phyloP scores from a whole-genome alignment of 345 rosid genomes.

The Gossypium arboreum region DNA sequence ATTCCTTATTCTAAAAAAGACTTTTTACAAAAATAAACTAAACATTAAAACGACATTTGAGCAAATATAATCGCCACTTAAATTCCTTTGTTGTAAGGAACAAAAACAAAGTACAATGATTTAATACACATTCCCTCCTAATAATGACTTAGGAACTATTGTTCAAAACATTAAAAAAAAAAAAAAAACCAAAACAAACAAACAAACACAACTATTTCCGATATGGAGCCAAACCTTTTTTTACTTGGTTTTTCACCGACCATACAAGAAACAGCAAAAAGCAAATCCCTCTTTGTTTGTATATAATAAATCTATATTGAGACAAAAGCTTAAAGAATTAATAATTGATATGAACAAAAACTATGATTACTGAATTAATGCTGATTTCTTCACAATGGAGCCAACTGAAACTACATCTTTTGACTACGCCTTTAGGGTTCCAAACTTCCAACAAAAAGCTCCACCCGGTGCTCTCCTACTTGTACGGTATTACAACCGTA shows the following conservation, averaged over 20 bases:
- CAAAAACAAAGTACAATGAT: too few species aligned
- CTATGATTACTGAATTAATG: not conserved
- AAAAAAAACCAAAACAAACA: too few species aligned
- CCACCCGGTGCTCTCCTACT: not conserved
- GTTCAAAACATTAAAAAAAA: too few species aligned
- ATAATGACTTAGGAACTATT: too few species aligned
- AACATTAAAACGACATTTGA: not conserved
- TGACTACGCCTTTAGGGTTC: not conserved
- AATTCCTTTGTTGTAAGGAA: not conserved
- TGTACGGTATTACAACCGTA: not conserved
- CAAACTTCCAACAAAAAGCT: not conserved
- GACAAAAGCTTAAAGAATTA: not conserved
- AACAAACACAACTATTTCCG: not conserved
- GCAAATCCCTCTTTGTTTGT: not conserved
- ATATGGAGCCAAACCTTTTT: not conserved
- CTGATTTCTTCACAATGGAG: constrained; percentile 2
- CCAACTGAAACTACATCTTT: not conserved
- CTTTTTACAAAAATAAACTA: too few species aligned
- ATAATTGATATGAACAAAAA: not conserved
- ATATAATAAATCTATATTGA: not conserved
- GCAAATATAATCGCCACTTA: not conserved
- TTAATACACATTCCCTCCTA: too few species aligned
- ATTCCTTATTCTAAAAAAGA: too few species aligned
- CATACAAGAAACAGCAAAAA: not conserved
- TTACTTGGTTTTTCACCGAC: not conserved